Base-by-base conservation (phyloP, 768 basidiomycete genomes). In the Neoboletus magnificus region DNA sequence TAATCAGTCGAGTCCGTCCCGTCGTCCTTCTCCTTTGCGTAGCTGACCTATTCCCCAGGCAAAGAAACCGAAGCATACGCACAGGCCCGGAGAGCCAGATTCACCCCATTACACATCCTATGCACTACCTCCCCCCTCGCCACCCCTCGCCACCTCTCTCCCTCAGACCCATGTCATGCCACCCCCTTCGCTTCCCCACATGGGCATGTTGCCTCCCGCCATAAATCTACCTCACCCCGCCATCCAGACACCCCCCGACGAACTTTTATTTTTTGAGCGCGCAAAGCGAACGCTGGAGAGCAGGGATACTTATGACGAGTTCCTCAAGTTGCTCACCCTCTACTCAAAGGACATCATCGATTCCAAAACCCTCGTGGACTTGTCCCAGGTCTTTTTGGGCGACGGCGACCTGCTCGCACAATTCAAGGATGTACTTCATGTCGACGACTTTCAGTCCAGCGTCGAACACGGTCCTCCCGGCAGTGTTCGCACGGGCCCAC, bases 321-420 rank as follows among this genome's bases (percentile, higher is more conserved):
- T 98, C 72, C 76, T 98, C 65, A 98, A 96, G 74, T 78, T 98
- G 27, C 80, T 98, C 49, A 89, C 85, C 67, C 79, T 98, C 47
- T 99, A 90, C 73, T 87, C 91, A 16, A 89, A 87, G 63, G 94
- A 97, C 55, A 86, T 98, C 63, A 89, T 99, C 64, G 92, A 97
- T 66, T 76, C 85, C 47, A 84, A 84, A 66, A 86, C 84, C 12
- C 83, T 99, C 30, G 77, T 98, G 32, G 86, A 93, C 58, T 82
- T 87, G 47, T 84, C 90, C n/a, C 79, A 82, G 45, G 79, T 82
- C 23, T 95, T 97, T 72, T 77, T 98, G 41, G 89, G 88, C 4
- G 88, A 92, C 15, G 83, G 83, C 22, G 89, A 91, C 15, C 76
- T 98, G 55, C 81, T 90, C 76, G 63, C 75, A 4, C 86, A 91